Conservation (phyloP, 345 rosid species). For the Eutrema heterophyllum region DNA sequence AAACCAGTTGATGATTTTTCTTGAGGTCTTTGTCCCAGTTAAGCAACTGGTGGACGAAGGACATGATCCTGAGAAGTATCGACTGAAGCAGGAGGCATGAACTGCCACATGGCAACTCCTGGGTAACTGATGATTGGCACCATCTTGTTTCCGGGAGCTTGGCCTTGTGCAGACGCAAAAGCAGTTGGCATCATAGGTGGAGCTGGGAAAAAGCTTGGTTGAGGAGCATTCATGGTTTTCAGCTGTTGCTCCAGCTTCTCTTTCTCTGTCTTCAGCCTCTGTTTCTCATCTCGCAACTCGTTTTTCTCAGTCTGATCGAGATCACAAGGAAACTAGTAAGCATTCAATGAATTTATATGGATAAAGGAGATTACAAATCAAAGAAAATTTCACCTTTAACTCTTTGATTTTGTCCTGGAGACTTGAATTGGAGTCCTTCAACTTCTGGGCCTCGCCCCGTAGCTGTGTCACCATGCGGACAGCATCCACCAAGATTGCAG, state of each 20-base stretch:
- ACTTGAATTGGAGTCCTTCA: conserved; percentile 81
- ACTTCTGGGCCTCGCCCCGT: conserved; percentile 66
- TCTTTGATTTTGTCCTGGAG: conserved; percentile 84
- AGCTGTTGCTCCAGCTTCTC: conserved; percentile 69
- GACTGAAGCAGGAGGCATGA: conserved; percentile 92
- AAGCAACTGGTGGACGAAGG: conserved; percentile 90
- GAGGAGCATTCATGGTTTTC: conserved; percentile 56
- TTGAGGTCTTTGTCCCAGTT: conserved; percentile 21
- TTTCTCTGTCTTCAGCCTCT: conserved; percentile 81
- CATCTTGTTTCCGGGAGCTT: conserved; percentile 84
- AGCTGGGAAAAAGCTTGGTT: conserved; percentile 63
- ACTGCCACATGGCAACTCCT: conserved; percentile 98
- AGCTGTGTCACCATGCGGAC: conserved; percentile 78
- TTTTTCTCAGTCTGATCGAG: conserved; percentile 74
- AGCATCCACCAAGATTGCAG: conserved; percentile 78
- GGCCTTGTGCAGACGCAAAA: conserved; percentile 68
- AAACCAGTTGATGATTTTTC: conserved; percentile 32
- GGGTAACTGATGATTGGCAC: conserved; percentile 89
- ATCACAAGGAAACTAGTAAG: conserved; percentile 5
- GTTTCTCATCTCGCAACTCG: conserved; percentile 85
- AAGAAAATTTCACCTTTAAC: conserved; percentile 46
- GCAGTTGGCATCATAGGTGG: conserved; percentile 70
- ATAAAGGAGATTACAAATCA: neutral
- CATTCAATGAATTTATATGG: neutral
- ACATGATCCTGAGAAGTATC: conserved; percentile 98